Conservation (phyloP, 805 yeast genomes). For the Barnettozyma siamensis region DNA sequence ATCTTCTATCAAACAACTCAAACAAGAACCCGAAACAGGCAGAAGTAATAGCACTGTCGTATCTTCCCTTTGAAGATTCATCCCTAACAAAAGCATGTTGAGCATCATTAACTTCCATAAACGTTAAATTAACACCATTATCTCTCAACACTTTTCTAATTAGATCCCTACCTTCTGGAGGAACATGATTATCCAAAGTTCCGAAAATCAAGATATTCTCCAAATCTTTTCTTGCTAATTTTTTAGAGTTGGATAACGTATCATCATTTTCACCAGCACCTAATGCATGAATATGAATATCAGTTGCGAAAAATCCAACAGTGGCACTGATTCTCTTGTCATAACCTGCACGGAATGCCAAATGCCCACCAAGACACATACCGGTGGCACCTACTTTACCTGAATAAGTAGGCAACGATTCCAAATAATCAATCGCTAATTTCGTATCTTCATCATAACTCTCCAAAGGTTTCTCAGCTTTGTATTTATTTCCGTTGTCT, state of each 20-base stretch:
- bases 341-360: slow-evolving; percentile 67
- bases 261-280: slow-evolving; percentile 65
- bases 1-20: slow-evolving; percentile 64
- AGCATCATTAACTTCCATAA: slow-evolving; percentile 71
- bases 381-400: slow-evolving; percentile 80
- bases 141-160: slow-evolving; percentile 57
- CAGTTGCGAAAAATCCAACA: slow-evolving; percentile 77
- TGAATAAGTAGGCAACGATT: slow-evolving; percentile 52
- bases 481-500: slow-evolving; percentile 64
- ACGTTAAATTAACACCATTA: slow-evolving; percentile 56
- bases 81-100: slow-evolving; percentile 83
- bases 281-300: slow-evolving; percentile 61
- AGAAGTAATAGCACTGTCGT: slow-evolving; percentile 70
- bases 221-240: slow-evolving; percentile 42
- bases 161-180: slow-evolving; percentile 68
- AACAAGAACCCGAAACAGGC: slow-evolving; percentile 61
- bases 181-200: slow-evolving; percentile 74
- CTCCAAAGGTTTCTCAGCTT: slow-evolving; percentile 57
- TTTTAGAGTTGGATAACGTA: slow-evolving; percentile 50
- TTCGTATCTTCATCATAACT: slow-evolving; percentile 74
- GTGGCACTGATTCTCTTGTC: slow-evolving; percentile 61
- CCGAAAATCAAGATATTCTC: slow-evolving; percentile 71
- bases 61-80: slow-evolving; percentile 74
- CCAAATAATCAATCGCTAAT: slow-evolving; percentile 57
- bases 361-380: slow-evolving; percentile 83